Evolutionary conservation across 768 basidiomycete species (phyloP).

Genomic region (Boletus reticuloceps): DNA sequence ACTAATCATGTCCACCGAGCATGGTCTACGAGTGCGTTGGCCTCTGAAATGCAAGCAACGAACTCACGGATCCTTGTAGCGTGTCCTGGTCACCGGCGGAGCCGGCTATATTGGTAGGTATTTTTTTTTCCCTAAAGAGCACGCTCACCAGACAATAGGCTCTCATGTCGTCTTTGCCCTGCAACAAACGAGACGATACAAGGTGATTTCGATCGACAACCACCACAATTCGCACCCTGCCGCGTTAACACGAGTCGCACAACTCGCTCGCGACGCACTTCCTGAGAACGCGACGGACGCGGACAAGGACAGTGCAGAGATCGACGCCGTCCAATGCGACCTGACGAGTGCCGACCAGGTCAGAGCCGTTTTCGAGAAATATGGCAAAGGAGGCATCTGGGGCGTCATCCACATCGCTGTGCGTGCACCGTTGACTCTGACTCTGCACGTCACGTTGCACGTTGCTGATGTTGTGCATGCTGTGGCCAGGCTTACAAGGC

Average conservation of each 20-base stretch:
- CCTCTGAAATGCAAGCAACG: background rate
- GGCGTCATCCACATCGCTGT: slow-evolving; percentile 96
- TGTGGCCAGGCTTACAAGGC: slow-evolving; percentile 84
- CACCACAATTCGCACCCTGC: slow-evolving; percentile 84
- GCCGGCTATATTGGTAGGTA: slow-evolving; percentile 84
- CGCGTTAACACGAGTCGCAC: slow-evolving; percentile 71
- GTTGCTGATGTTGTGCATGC: slow-evolving; percentile 56
- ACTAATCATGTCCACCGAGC: slow-evolving; percentile 28
- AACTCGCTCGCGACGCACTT: slow-evolving; percentile 75
- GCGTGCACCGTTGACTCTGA: slow-evolving; percentile 30
- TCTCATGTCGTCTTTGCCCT: slow-evolving; percentile 90
- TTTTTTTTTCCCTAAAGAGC: background rate
- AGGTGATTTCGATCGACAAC: slow-evolving; percentile 94
- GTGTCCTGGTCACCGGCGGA: slow-evolving; percentile 72
- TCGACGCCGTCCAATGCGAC: slow-evolving; percentile 71
- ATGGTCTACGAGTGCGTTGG: slow-evolving; percentile 47
- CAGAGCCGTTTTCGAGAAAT: slow-evolving; percentile 75
- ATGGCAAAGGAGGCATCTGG: slow-evolving; percentile 90
- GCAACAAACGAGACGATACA: slow-evolving; percentile 84
- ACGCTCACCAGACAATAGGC: slow-evolving; percentile 44
- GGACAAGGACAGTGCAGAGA: slow-evolving; percentile 69
- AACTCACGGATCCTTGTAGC: slow-evolving; percentile 35
- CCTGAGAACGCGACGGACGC: slow-evolving; percentile 59
- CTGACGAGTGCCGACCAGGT: slow-evolving; percentile 72
- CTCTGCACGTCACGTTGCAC: too few relatives aligned